Conservation (phyloP, 169 alveolate genomes). For the Blepharisma undulans region DNA sequence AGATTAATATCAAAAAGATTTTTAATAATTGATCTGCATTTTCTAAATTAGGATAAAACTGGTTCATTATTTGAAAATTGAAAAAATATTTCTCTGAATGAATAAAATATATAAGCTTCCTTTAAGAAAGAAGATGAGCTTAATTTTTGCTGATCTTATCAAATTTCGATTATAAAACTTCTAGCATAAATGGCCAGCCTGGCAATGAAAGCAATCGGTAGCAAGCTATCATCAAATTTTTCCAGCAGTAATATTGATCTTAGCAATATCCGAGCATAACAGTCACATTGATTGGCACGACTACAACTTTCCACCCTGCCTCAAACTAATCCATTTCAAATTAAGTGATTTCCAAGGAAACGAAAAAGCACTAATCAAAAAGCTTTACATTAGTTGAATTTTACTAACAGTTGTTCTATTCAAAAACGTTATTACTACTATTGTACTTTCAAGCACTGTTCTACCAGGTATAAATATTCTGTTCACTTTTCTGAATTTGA, state of each 20-base stretch:
- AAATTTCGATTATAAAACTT: not conserved
- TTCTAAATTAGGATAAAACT: too few species aligned
- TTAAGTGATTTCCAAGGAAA: conserved; percentile 17
- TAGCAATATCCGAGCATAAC: not conserved
- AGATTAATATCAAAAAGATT: too few species aligned
- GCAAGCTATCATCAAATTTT: not conserved
- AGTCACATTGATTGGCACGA: conserved; percentile 37
- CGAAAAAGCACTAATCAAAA: not conserved
- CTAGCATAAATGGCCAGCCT: not conserved
- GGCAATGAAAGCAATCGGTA: not conserved
- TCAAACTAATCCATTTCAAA: conserved; percentile 30
- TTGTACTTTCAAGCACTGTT: conserved; percentile 7
- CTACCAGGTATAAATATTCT: not conserved
- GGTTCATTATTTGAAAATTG: too few species aligned
- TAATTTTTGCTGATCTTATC: not conserved
- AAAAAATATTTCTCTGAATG: too few species aligned
- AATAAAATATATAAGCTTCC: too few species aligned
- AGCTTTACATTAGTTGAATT: conserved; percentile 20
- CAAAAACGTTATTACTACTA: conserved; percentile 24
- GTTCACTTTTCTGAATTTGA: conserved; percentile 13
- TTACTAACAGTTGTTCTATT: not conserved
- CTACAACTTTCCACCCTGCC: conserved; percentile 38
- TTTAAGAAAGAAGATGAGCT: not conserved
- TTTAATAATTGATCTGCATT: too few species aligned
- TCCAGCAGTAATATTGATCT: not conserved